Conservation (phyloP, 1,284 basidiomycete genomes). For the Phenoliferia sp. region DNA sequence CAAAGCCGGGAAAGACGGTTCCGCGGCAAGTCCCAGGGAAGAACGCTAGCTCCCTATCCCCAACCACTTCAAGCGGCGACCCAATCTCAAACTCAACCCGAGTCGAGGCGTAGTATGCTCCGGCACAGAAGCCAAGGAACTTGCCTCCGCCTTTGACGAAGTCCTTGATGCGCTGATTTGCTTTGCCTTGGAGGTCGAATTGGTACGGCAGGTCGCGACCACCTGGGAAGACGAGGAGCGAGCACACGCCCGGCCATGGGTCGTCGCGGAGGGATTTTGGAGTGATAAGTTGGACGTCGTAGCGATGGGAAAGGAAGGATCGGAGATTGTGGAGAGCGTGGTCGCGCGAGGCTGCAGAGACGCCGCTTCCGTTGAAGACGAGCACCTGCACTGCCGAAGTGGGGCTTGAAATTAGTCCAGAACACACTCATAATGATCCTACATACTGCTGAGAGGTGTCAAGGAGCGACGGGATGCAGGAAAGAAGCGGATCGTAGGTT, state of each 20-base stretch:
- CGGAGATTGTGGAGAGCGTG: conserved; percentile 57
- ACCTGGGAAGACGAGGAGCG: conserved; percentile 69
- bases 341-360: conserved; percentile 55
- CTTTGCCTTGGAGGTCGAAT: conserved; percentile 45
- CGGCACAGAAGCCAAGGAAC: conserved; percentile 62
- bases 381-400: conserved; percentile 1
- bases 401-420: no score
- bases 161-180: conserved; percentile 52
- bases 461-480: no score
- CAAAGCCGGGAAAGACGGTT: conserved; percentile 55
- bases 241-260: conserved; percentile 71
- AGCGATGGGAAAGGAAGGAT: conserved; percentile 61
- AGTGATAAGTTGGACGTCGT: conserved; percentile 67
- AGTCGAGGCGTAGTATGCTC: conserved; percentile 52
- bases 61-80: conserved; percentile 47
- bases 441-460: no score
- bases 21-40: conserved; percentile 54
- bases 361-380: conserved; percentile 60
- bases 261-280: conserved; percentile 56
- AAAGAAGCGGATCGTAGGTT: no score
- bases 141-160: conserved; percentile 67
- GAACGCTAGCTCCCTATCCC: conserved; percentile 54
- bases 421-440: no score
- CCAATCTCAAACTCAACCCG: conserved; percentile 51
- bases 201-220: conserved; percentile 54